Conservation (phyloP, 345 rosid genomes). For the Camelina neglecta region DNA sequence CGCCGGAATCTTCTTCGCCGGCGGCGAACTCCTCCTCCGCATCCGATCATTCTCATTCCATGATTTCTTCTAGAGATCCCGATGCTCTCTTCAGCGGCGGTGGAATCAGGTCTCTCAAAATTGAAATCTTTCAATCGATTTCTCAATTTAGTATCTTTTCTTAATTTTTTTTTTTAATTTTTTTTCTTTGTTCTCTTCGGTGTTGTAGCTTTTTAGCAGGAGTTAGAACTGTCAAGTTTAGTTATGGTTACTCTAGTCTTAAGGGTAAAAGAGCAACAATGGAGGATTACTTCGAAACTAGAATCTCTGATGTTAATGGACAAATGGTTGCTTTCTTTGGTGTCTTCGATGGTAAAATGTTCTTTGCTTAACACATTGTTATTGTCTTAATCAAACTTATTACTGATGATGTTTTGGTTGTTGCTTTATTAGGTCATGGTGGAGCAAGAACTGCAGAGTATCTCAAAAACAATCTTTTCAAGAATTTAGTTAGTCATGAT, state of each 20-base stretch:
- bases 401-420: constrained; percentile 11
- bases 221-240: constrained; percentile 74
- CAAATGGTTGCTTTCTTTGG: constrained; percentile 98
- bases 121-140: neutral
- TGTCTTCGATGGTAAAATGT: constrained; percentile 83
- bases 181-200: neutral
- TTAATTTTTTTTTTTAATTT: neutral
- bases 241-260: constrained; percentile 96
- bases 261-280: constrained; percentile 92
- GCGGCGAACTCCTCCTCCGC: neutral
- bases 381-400: neutral
- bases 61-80: constrained; percentile 48
- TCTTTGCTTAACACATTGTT: constrained; percentile 14
- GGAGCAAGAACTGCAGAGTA: constrained; percentile 96
- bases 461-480: constrained; percentile 87
- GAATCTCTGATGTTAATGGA: constrained; percentile 91
- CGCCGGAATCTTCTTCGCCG: constrained; percentile 19
- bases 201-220: constrained; percentile 41
- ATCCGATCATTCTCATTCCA: constrained; percentile 16
- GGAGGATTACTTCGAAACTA: constrained; percentile 97
- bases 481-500: constrained; percentile 80
- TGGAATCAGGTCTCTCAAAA: constrained; percentile 68
- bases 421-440: constrained; percentile 74
- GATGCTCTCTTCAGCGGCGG: constrained; percentile 87
- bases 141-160: constrained; percentile 37